Conservation (phyloP, 495 filamentous ascomycete species). For the Pyrenopolyporus hunteri region DNA sequence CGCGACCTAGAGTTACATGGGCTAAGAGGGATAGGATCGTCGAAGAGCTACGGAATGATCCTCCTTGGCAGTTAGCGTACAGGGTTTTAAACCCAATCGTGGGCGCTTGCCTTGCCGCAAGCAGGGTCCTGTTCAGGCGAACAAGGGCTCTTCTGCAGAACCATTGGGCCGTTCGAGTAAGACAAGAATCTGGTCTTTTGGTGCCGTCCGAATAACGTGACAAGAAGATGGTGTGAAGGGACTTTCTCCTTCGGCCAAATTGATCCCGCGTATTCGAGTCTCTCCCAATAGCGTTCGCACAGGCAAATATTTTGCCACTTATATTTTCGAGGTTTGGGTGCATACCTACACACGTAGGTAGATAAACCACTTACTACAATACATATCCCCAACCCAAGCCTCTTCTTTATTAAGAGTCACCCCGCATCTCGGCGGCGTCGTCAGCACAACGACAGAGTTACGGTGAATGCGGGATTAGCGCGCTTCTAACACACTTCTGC, state of each 20-base stretch:
- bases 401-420: neutral
- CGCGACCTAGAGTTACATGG: too few relatives aligned
- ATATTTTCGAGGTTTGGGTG: neutral
- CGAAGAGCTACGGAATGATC: conserved; percentile 39
- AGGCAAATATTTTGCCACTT: conserved; percentile 8
- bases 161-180: conserved; percentile 45
- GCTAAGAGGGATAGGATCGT: conserved; percentile 21
- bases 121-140: conserved; percentile 44
- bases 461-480: conserved; percentile 25
- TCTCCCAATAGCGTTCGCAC: conserved; percentile 18
- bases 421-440: conserved; percentile 5
- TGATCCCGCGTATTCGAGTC: conserved; percentile 14
- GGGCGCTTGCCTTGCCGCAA: conserved; percentile 41
- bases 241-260: conserved; percentile 34
- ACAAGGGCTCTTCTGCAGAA: conserved; percentile 42
- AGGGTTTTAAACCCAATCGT: conserved; percentile 44
- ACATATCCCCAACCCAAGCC: neutral
- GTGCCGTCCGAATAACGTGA: conserved; percentile 52
- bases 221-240: conserved; percentile 48
- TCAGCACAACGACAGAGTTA: conserved; percentile 15
- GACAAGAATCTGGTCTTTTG: conserved; percentile 43
- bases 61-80: conserved; percentile 34
- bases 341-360: too few relatives aligned
- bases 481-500: conserved; percentile 28
- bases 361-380: conserved; percentile 7